These are phyloP conservation scores for Dothideomycetes sp. DNA, from an alignment of 2,329 filamentous ascomycete species.

Conservation along the genomic window DNA sequence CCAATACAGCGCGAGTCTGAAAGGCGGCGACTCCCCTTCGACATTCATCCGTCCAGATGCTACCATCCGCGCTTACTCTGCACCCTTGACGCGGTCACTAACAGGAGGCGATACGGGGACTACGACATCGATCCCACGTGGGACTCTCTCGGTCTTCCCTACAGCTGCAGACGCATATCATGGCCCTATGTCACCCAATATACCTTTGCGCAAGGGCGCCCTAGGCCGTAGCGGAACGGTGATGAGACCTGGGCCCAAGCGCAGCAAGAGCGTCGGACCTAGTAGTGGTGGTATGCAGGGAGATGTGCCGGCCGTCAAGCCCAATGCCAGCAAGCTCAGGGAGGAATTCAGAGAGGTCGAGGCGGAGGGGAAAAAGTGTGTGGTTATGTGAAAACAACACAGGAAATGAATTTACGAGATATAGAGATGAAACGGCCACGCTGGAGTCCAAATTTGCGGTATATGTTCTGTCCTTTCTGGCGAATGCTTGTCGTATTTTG, in stretches of 20 bases:
- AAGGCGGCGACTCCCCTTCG: too few relatives aligned
- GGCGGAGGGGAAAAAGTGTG: slow-evolving; percentile 10
- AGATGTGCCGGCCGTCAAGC: not conserved
- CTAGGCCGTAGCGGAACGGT: too few relatives aligned
- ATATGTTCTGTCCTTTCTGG: too few relatives aligned
- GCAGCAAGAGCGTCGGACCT: slow-evolving; percentile 1
- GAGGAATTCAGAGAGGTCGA: slow-evolving; percentile 8
- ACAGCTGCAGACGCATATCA: too few relatives aligned
- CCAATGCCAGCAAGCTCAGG: slow-evolving; percentile 1
- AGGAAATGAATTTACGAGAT: too few relatives aligned
- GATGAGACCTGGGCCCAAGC: too few relatives aligned
- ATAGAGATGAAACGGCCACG: too few relatives aligned
- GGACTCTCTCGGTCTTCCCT: too few relatives aligned
- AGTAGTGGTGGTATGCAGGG: not conserved
- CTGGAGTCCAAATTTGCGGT: too few relatives aligned
- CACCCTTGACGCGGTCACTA: not conserved
- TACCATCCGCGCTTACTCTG: not conserved
- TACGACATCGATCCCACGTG: not conserved
- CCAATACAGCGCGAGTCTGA: not conserved
- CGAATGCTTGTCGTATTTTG: too few relatives aligned
- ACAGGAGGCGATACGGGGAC: not conserved
- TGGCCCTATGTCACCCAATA: too few relatives aligned
- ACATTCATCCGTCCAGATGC: not conserved
- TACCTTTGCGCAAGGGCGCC: too few relatives aligned
- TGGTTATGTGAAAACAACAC: slow-evolving; percentile 11